phyloP scores from a whole-genome alignment of 441 rosid species.

The Mallotus japonicus region DNA sequence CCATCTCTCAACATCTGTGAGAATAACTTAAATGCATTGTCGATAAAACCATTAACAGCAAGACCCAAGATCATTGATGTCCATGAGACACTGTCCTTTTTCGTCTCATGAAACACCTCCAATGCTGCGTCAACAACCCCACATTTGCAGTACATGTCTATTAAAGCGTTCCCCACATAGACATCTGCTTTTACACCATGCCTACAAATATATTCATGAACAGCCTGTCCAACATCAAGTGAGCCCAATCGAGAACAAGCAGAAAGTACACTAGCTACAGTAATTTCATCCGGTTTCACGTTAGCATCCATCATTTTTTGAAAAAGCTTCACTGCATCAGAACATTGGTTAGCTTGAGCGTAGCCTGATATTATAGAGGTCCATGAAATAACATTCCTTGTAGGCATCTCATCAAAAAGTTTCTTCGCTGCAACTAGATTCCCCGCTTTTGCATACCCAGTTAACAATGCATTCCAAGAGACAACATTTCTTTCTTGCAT shows the following conservation, averaged over 20 bases:
- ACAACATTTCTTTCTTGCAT: slow-evolving; percentile 47
- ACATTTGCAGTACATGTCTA: slow-evolving; percentile 66
- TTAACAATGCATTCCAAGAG: slow-evolving; percentile 55
- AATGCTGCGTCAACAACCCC: slow-evolving; percentile 48
- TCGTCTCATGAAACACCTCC: slow-evolving; percentile 43
- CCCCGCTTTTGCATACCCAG: slow-evolving; percentile 26
- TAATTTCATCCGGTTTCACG: slow-evolving; percentile 50
- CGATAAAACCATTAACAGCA: slow-evolving; percentile 46
- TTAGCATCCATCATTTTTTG: slow-evolving; percentile 28
- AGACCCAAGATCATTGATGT: slow-evolving; percentile 53
- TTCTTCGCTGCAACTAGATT: slow-evolving; percentile 35
- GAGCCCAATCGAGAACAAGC: slow-evolving; percentile 62
- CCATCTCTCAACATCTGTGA: slow-evolving; percentile 42
- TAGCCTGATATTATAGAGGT: slow-evolving; percentile 51
- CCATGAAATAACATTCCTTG: slow-evolving; percentile 57
- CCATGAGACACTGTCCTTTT: slow-evolving; percentile 49
- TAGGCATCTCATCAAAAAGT: slow-evolving; percentile 46
- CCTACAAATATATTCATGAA: slow-evolving; percentile 40
- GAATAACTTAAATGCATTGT: slow-evolving; percentile 40
- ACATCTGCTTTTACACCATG: slow-evolving; percentile 41
- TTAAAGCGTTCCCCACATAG: slow-evolving; percentile 47
- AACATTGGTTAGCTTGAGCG: slow-evolving; percentile 35
- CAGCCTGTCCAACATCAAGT: slow-evolving; percentile 47
- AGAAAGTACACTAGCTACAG: slow-evolving; percentile 48
- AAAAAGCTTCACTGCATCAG: slow-evolving; percentile 44